These are phyloP conservation scores for Gorgonomyces haynaldii DNA, from an alignment of 192 early-diverging fungal genomes.

Conservation along the genomic window DNA sequence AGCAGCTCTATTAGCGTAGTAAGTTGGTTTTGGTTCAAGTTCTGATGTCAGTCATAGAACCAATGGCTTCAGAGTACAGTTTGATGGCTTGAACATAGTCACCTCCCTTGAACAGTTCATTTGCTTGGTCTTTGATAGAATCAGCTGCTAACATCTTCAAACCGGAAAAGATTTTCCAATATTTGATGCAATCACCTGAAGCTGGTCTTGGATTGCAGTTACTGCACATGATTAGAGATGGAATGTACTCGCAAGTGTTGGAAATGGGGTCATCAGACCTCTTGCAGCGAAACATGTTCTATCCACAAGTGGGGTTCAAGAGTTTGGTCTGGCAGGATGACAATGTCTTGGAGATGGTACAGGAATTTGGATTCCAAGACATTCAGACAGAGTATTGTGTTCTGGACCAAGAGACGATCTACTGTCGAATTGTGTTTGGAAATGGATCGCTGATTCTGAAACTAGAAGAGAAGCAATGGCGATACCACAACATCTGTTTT, in stretches of 20 bases:
- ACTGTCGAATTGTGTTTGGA: too few species aligned
- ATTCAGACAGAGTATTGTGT: too few species aligned
- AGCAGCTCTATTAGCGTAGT: slow-evolving; percentile 68
- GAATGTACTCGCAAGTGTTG: background rate
- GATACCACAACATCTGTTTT: too few species aligned
- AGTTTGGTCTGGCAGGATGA: too few species aligned
- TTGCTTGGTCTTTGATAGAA: slow-evolving; percentile 56
- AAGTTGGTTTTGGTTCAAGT: slow-evolving; percentile 46
- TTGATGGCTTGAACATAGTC: slow-evolving; percentile 55
- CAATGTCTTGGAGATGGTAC: too few species aligned
- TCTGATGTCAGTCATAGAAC: slow-evolving; percentile 27
- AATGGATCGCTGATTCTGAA: too few species aligned
- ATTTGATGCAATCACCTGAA: slow-evolving; percentile 17
- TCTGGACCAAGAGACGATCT: too few species aligned
- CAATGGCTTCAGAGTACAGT: slow-evolving; percentile 60
- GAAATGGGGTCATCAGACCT: background rate
- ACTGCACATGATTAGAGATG: background rate
- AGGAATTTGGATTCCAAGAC: too few species aligned
- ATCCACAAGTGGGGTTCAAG: too few species aligned
- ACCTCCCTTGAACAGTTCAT: slow-evolving; percentile 56
- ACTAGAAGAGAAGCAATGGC: too few species aligned
- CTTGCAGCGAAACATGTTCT: too few species aligned
- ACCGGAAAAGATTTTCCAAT: slow-evolving; percentile 5
- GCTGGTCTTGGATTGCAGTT: slow-evolving; percentile 21
- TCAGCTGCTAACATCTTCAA: slow-evolving; percentile 32